These are phyloP conservation scores for Fremontodendron californicum DNA, from an alignment of 345 rosid species.

Conservation along the genomic window DNA sequence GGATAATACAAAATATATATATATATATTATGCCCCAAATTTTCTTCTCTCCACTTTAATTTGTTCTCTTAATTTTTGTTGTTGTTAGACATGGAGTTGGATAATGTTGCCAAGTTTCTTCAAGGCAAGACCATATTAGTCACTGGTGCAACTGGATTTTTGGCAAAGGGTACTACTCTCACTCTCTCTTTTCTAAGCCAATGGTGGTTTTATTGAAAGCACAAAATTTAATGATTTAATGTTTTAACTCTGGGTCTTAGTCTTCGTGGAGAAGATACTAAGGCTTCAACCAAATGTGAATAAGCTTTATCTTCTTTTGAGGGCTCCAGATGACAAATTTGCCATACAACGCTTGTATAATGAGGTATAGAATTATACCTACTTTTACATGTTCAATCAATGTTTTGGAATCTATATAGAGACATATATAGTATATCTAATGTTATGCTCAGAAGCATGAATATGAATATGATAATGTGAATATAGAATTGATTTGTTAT, in stretches of 20 bases:
- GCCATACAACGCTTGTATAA: slow-evolving; percentile 43
- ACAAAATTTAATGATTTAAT: neutral
- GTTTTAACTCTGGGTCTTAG: slow-evolving; percentile 12
- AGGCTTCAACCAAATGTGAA: slow-evolving; percentile 54
- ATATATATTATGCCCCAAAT: too few relatives aligned
- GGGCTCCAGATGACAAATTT: slow-evolving; percentile 38
- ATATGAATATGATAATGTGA: neutral
- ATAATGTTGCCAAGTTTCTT: slow-evolving; percentile 26
- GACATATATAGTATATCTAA: too few relatives aligned
- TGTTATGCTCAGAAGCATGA: neutral
- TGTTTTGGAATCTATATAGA: too few relatives aligned
- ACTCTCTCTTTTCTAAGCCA: neutral
- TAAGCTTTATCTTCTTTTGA: slow-evolving; percentile 50
- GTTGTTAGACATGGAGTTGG: neutral
- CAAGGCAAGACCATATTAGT: slow-evolving; percentile 43
- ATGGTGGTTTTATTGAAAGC: neutral
- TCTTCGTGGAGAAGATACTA: slow-evolving; percentile 47
- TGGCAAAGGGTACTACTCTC: slow-evolving; percentile 28
- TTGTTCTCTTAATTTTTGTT: too few relatives aligned
- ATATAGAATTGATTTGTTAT: too few relatives aligned
- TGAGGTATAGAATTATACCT: slow-evolving; percentile 29
- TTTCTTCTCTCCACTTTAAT: neutral
- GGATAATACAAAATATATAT: too few relatives aligned
- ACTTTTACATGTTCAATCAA: neutral
- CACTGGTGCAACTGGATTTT: slow-evolving; percentile 52